Evolutionary conservation across 148 eudicot species (phyloP).

Genomic region (Cornus suecica): DNA sequence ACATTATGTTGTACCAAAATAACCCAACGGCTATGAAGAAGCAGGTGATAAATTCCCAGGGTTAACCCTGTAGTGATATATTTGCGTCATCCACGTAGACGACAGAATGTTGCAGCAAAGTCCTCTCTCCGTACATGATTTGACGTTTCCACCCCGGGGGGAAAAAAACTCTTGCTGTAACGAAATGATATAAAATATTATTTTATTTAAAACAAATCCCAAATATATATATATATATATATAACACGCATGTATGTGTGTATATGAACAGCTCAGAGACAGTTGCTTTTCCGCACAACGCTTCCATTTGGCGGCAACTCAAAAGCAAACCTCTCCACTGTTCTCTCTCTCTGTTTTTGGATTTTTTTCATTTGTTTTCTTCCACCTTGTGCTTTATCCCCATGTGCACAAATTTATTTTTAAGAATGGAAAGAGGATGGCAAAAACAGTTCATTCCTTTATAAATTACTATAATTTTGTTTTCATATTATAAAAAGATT

Average conservation of each 20-base stretch:
- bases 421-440: no score
- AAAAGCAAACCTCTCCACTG: background rate
- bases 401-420: background rate
- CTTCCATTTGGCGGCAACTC: slow-evolving; percentile 15
- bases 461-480: no score
- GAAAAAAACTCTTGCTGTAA: background rate
- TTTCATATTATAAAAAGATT: no score
- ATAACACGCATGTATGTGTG: background rate
- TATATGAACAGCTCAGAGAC: background rate
- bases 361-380: background rate
- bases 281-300: slow-evolving; percentile 6
- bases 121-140: background rate
- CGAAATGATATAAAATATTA: background rate
- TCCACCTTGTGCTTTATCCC: background rate
- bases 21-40: no score
- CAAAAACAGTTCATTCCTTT: no score
- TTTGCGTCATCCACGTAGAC: background rate
- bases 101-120: background rate
- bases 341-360: background rate
- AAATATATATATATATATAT: no score
- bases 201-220: no score
- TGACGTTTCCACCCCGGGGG: background rate
- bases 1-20: no score
- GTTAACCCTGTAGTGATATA: background rate
- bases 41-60: background rate